Conservation (phyloP, 768 basidiomycete species). For the Omphalotus guepiniiformis region DNA sequence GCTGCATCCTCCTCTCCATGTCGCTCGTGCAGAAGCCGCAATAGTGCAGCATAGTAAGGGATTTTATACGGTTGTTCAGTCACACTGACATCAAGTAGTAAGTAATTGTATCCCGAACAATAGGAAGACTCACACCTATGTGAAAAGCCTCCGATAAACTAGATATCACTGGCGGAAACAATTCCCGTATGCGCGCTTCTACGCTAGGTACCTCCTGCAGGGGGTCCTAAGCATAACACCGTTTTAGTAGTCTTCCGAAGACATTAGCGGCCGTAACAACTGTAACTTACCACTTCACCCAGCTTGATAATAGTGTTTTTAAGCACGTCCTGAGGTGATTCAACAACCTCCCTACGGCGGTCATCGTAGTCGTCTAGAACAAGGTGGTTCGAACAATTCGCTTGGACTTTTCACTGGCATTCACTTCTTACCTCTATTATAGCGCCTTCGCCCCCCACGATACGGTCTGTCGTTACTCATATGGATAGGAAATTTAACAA, state of each 20-base stretch:
- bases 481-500: no score
- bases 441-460: constrained; percentile 45
- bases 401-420: constrained; percentile 14
- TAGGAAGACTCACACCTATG: constrained; percentile 49
- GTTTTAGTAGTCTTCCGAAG: constrained; percentile 7
- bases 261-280: background rate
- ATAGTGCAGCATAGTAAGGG: constrained; percentile 79
- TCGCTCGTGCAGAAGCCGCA: constrained; percentile 61
- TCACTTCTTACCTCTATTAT: constrained; percentile 46
- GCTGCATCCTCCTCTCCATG: constrained; percentile 29
- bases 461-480: constrained; percentile 59
- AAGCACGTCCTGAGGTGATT: constrained; percentile 71
- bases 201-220: constrained; percentile 64
- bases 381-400: constrained; percentile 14
- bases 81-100: constrained; percentile 43
- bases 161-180: constrained; percentile 53
- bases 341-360: constrained; percentile 57
- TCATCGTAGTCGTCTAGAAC: constrained; percentile 68
- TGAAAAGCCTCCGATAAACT: constrained; percentile 72
- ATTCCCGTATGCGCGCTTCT: constrained; percentile 61
- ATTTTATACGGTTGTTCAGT: constrained; percentile 95
- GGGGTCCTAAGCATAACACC: constrained; percentile 47
- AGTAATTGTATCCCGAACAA: background rate
- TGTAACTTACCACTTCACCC: constrained; percentile 72
- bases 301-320: constrained; percentile 64